Base-by-base conservation (phyloP, 768 basidiomycete species). In the Lactarius psammicola region DNA sequence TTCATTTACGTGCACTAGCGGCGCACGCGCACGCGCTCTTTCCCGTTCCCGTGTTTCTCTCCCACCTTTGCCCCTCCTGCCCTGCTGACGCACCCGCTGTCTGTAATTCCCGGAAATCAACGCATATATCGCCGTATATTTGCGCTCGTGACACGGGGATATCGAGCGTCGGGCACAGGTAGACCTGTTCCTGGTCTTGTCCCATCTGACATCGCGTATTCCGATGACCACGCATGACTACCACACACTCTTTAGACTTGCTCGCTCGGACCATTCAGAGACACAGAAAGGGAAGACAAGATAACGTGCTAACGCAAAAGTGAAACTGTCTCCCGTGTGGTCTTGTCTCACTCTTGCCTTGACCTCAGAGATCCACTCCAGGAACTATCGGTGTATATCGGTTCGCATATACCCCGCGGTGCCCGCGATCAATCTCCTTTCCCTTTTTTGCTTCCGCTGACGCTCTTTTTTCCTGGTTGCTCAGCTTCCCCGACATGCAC, bases 91-190 rank as follows among this genome's bases (percentile, higher is more conserved):
- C 65, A 49, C 36, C 38, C 20, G 60, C 56, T 66, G 65, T 66
- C 65, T 59, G 1, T 23, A 57, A 46, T 57, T 57, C 44, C 56
- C 44, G 60, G 65, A 58, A 66, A 62, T 62, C 5, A 51, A 23
- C 31, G 56, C 65, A 58, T 58, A 66, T 62, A 66, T 62, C 10
- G 60, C 18, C 34, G 60, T 57, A 51, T 57, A 51, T 38, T 66
- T 66, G 65, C 56, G 56, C 65, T 66, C 65, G 65, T 66, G 65
- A 66, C 61, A 59, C 60, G 46, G 7, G 30, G 36, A 53, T 66
- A 59, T 66, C 46, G 30, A 44, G 49, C 33, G 44, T 40, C 18
- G 30, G 10, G 28, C 33, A n/a, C 31, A 56, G 15, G 15, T 15
- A 55, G 20, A 40, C 44, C 10, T 20, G 49, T 51, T 51, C 55